Evolutionary conservation across 129 eudicot species (phyloP), one percentile per base, ranked within the genome.

Genomic region (Artemisia annua): DNA sequence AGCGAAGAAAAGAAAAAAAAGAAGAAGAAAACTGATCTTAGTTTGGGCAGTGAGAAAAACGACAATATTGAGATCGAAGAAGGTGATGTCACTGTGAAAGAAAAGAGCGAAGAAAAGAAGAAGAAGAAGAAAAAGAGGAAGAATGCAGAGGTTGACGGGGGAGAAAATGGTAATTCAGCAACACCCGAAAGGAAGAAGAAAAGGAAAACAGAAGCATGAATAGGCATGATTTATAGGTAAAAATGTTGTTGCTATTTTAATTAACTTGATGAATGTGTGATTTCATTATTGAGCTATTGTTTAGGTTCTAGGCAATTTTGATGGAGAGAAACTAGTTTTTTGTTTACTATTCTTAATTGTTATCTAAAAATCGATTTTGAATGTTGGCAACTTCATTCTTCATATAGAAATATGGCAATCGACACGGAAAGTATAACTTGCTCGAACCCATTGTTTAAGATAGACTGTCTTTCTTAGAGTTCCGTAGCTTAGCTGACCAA

Each of bases 121-220:
- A 78, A 52, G 48, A 63, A 63, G 19, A 78, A 24, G 63, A 77
- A 67, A 69, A 78, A 72, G 54, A 78, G 78, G 78, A 78, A 72
- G 77, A 78, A 55, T 32, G 69, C 46, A 48, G 82, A 71, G 52
- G 78, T 48, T 72, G 82, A 71, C 15, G 43, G 30, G 53, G 78
- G 39, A 15, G 78, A 71, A 46, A 56, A 1, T 71, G 67, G 73
- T 15, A 56, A 64, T 71, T 64, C 67, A 19, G 63, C 14, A 7
- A 7, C 17, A 6, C 75, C 44, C 10, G 24, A 55, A 54, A 78
- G 63, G 43, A 78, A 78, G 82, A 78, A 78, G 65, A 78, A 73
- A 64, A 71, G 82, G 51, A 78, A 22, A 78, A 64, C 17, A 4
- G 26, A 78, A 78, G 69, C 53, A 54, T 70, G 61, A 65, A 20